Conservation (phyloP, 164 flowering plant genomes). For the Cinnamomum micranthum region DNA sequence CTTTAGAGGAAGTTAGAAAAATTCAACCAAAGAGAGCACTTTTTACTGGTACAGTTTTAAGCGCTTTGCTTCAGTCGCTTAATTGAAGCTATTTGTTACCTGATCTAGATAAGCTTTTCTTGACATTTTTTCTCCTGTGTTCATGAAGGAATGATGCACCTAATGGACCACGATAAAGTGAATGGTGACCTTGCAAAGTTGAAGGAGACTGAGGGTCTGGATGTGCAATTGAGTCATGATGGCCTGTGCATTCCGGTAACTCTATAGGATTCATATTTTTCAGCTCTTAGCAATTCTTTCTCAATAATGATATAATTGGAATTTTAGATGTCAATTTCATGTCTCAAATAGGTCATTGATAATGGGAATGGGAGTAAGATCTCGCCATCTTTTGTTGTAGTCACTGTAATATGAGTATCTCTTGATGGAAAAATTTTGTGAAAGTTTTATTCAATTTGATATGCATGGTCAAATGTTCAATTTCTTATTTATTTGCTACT, state of each 20-base stretch:
- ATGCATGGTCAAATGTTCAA: not conserved
- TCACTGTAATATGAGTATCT: not conserved
- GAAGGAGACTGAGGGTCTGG: slow-evolving; percentile 73
- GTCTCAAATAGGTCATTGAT: not conserved
- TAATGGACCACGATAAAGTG: slow-evolving; percentile 91
- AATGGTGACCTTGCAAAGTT: slow-evolving; percentile 53
- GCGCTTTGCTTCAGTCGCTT: not conserved
- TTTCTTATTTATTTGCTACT: too few species aligned
- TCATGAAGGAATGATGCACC: slow-evolving; percentile 94
- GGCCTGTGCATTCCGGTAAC: slow-evolving; percentile 74
- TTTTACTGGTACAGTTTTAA: slow-evolving; percentile 62
- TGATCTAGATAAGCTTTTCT: not conserved
- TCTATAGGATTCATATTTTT: slow-evolving; percentile 30
- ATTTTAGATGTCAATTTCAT: not conserved
- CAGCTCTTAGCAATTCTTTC: slow-evolving; percentile 8
- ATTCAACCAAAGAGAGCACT: slow-evolving; percentile 79
- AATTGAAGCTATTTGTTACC: not conserved
- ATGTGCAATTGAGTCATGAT: slow-evolving; percentile 83
- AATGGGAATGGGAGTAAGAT: not conserved
- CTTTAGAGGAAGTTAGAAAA: slow-evolving; percentile 88
- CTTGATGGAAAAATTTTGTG: not conserved
- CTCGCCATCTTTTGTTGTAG: not conserved
- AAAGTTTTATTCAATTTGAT: not conserved
- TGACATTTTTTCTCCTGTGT: not conserved
- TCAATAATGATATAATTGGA: not conserved